Evolutionary conservation across 768 basidiomycete species (phyloP).

Genomic region (Leccinum incarnatum): DNA sequence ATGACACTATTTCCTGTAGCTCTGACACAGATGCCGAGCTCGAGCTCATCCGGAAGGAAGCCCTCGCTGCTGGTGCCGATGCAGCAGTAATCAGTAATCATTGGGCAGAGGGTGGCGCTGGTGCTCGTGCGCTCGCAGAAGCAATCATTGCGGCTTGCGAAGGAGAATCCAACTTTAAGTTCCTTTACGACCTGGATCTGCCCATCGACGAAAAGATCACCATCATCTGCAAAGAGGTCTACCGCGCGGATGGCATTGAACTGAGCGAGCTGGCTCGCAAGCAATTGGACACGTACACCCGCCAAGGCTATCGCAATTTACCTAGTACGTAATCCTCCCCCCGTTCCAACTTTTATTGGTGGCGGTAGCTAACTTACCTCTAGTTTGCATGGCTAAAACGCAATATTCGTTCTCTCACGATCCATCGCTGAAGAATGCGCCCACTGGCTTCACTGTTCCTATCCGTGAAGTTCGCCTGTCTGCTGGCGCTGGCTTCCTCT

Average conservation of each 20-base stretch:
- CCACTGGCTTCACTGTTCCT: constrained; percentile 89
- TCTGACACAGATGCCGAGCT: constrained; percentile 90
- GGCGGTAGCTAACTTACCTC: neutral
- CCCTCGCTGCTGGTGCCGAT: constrained; percentile 86
- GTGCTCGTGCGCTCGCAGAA: constrained; percentile 86
- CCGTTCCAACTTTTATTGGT: neutral
- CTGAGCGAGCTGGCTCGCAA: constrained; percentile 80
- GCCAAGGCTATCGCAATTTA: constrained; percentile 77
- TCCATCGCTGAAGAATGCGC: constrained; percentile 85
- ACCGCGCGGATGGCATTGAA: constrained; percentile 89
- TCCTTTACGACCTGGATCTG: constrained; percentile 84
- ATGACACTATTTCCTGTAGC: constrained; percentile 37
- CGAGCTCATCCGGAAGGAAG: constrained; percentile 74
- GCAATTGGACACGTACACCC: constrained; percentile 89
- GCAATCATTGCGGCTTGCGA: constrained; percentile 89
- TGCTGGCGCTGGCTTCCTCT: constrained; percentile 94
- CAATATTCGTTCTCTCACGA: constrained; percentile 98
- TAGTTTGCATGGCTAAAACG: constrained; percentile 97
- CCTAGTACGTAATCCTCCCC: constrained; percentile 55
- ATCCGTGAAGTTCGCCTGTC: constrained; percentile 85
- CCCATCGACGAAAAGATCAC: constrained; percentile 87
- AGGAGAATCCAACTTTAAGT: constrained; percentile 80
- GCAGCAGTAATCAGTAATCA: constrained; percentile 95
- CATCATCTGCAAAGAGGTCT: constrained; percentile 86
- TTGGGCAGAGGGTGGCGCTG: constrained; percentile 95